Evolutionary conservation across 345 rosid species (phyloP), one percentile per base, ranked within the genome.

Genomic region (sweet orange (Citrus sinensis)): DNA sequence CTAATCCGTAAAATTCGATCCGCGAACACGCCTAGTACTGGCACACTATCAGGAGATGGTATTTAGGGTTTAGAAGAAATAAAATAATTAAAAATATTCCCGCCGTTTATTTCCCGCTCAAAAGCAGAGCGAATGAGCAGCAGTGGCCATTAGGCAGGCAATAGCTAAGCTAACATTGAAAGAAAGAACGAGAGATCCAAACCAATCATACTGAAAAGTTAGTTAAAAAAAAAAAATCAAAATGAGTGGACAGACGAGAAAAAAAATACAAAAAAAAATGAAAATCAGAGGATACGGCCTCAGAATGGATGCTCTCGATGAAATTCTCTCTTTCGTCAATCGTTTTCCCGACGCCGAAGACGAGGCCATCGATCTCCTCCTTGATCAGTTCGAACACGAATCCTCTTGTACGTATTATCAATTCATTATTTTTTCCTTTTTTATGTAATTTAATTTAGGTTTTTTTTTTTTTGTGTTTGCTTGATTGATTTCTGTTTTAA

Each of bases 331-430:
- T 49, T 94, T 89, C 83, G 82, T 88, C 76, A 81, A 80, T 37
- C 94, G 86, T 67, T 96, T 91, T 80, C 83, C 85, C 35, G 94
- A 76, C 66, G 89, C 87, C 74, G 88, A 89, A 71, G 98, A 89
- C 72, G 94, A 94, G 49, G 93, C 96, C 73, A 80, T 92, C 56
- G 93, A 90, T 79, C 89, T 91, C 77, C 95, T 93, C 71, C 96
- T 95, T 67, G 99, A 95, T 70, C 81, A 91, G 56, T 94, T 93
- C 81, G 90, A 87, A n/a, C 79, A 76, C 32, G 89, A 87, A 77
- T 78, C 89, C 13, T 76, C 94, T 87, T 83, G 71, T 71, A 0
- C 40, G 64, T 2, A 34, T 22, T 70, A 16, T 1, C 24, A 46
- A 22, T 24, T 32, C 32, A 11, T 51, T 59, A 19, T 8, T 67